A percentile compares a stretch with the other conserved stretches of the same genome.
phyloP scores from a whole-genome alignment of 2,329 filamentous ascomycete species.

The Trichophyton mentagrophytes region DNA sequence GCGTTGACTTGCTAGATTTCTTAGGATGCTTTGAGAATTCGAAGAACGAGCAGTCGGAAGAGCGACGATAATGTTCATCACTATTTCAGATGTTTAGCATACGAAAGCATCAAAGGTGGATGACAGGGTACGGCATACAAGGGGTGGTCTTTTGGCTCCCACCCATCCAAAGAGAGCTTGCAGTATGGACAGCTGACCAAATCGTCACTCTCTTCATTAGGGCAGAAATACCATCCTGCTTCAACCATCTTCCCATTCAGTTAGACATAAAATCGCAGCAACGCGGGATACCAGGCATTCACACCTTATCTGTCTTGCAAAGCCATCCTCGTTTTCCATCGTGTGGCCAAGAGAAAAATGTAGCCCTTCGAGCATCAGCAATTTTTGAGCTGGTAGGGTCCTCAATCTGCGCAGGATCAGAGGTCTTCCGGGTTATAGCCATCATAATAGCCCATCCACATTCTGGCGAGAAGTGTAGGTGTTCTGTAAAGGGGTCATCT shows the following conservation, averaged over 20 bases:
- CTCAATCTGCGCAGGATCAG: conserved; percentile 42
- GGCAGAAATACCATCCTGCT: conserved; percentile 89
- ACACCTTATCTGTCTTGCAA: conserved; percentile 74
- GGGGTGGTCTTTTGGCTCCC: conserved; percentile 87
- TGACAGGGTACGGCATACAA: conserved; percentile 43
- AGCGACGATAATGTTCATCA: conserved; percentile 73
- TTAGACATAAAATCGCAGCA: conserved; percentile 7
- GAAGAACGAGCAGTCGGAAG: conserved; percentile 74
- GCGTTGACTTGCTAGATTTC: conserved; percentile 44
- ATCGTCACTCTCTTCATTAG: conserved; percentile 69
- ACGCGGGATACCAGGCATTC: background rate
- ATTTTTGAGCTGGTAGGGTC: conserved; percentile 63
- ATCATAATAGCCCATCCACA: conserved; percentile 78
- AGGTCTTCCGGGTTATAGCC: conserved; percentile 41
- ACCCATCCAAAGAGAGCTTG: conserved; percentile 76
- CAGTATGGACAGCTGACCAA: conserved; percentile 89
- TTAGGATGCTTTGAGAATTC: conserved; percentile 48
- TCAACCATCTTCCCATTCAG: conserved; percentile 55
- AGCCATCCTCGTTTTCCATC: conserved; percentile 79
- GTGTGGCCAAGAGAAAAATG: conserved; percentile 70
- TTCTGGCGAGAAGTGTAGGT: conserved; percentile 65
- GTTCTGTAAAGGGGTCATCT: conserved; percentile 73
- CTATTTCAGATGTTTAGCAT: conserved; percentile 31
- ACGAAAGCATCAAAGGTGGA: background rate
- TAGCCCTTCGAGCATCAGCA: conserved; percentile 63